These are phyloP conservation scores for Gaeumannomyces sp. DNA, from an alignment of 2,329 filamentous ascomycete genomes.

Conservation along the genomic window DNA sequence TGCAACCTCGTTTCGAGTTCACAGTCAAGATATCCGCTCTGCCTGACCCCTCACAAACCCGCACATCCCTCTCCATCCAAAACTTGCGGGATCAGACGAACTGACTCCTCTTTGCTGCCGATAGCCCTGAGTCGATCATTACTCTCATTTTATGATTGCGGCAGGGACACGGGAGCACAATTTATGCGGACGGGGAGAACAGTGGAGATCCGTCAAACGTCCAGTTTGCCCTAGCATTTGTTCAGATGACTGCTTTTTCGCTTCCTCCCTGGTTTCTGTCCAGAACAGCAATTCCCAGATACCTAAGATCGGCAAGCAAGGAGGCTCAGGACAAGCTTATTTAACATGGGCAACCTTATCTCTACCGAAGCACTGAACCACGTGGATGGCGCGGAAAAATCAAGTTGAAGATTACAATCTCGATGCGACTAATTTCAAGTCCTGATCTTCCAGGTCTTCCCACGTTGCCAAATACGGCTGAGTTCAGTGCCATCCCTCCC, in stretches of 20 bases:
- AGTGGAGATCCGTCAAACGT: background rate
- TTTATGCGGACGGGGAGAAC: background rate
- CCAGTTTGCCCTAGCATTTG: background rate
- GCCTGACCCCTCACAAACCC: background rate
- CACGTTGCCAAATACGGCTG: background rate
- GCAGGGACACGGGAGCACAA: background rate
- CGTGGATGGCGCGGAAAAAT: background rate
- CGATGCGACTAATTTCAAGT: background rate
- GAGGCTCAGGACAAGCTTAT: background rate
- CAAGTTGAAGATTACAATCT: background rate
- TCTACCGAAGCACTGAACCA: background rate
- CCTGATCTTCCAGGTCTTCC: background rate
- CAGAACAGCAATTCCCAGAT: background rate
- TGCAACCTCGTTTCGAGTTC: background rate
- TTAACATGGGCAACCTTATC: background rate
- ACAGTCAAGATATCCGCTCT: too few relatives aligned
- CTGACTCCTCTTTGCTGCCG: background rate
- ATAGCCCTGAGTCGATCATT: background rate
- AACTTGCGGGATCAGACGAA: too few relatives aligned
- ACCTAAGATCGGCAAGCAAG: constrained; percentile 41
- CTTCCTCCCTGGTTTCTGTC: too few relatives aligned
- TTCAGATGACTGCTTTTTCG: background rate
- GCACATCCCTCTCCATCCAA: too few relatives aligned
- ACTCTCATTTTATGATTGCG: background rate
- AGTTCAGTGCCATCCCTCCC: background rate